These are phyloP conservation scores for Geranium incanum DNA, from an alignment of 441 rosid genomes.

Conservation along the genomic window DNA sequence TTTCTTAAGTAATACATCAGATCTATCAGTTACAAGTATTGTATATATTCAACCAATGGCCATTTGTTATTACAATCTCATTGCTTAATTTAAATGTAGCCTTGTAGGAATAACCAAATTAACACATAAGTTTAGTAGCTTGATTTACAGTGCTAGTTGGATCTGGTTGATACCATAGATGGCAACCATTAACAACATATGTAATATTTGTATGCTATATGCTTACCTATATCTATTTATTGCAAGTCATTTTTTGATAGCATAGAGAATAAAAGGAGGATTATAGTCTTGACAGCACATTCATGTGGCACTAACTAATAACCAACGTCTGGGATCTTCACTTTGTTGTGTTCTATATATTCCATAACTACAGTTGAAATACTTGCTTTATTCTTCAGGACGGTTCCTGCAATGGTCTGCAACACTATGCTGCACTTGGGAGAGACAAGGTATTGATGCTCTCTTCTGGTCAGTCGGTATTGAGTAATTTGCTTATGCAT, in stretches of 20 bases:
- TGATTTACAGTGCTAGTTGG: too few relatives aligned
- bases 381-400: slow-evolving; percentile 41
- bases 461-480: background rate
- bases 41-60: background rate
- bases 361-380: slow-evolving; percentile 9
- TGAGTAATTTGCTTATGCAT: background rate
- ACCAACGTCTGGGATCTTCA: background rate
- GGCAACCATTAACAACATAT: too few relatives aligned
- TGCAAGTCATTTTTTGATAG: too few relatives aligned
- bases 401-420: slow-evolving; percentile 98
- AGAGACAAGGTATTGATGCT: slow-evolving; percentile 74
- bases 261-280: too few relatives aligned
- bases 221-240: too few relatives aligned
- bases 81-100: too few relatives aligned
- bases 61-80: background rate
- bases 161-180: too few relatives aligned
- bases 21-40: background rate
- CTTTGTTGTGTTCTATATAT: background rate
- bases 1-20: background rate
- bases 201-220: too few relatives aligned
- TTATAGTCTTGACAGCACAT: too few relatives aligned
- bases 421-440: slow-evolving; percentile 98
- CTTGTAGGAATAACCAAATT: too few relatives aligned
- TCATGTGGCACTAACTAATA: too few relatives aligned
- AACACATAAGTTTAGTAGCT: too few relatives aligned